Evolutionary conservation across 2,329 filamentous ascomycete species (phyloP).

Genomic region (Huntiella bhutanensis): DNA sequence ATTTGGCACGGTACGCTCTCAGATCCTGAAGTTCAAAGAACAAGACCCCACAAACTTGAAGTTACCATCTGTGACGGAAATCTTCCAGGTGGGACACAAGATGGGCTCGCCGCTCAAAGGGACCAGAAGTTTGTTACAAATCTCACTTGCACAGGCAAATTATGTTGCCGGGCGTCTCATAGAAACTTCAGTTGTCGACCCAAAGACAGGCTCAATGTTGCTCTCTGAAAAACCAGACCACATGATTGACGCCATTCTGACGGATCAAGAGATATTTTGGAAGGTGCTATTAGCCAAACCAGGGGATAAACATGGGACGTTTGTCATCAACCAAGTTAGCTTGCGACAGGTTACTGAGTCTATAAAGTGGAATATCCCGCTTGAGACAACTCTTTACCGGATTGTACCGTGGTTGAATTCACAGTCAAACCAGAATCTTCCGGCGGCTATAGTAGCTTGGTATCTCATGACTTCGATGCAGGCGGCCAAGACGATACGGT

Average conservation of each 20-base stretch:
- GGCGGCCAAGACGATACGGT: neutral
- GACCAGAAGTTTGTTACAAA: constrained; percentile 2
- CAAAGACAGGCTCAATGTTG: neutral
- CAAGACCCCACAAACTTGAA: neutral
- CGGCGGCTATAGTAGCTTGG: constrained; percentile 8
- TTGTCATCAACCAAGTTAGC: neutral
- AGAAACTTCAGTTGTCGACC: neutral
- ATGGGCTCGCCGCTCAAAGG: neutral
- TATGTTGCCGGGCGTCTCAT: neutral
- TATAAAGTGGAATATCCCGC: neutral
- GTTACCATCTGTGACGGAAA: constrained; percentile 3
- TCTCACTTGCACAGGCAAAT: constrained; percentile 7
- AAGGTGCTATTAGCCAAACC: neutral
- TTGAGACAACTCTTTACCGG: constrained; percentile 1
- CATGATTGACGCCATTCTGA: neutral
- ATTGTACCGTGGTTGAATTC: constrained; percentile 4
- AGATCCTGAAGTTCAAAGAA: neutral
- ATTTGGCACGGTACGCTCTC: neutral
- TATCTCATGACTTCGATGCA: constrained; percentile 8
- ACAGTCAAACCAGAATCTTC: neutral
- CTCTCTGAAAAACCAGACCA: neutral
- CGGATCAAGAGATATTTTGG: constrained; percentile 10
- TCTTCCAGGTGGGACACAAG: constrained; percentile 4
- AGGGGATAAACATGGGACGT: neutral
- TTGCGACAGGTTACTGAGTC: no score